Evolutionary conservation across 768 basidiomycete species (phyloP), one percentile per base, ranked within the genome.

Genomic region (Dendrothele bispora): DNA sequence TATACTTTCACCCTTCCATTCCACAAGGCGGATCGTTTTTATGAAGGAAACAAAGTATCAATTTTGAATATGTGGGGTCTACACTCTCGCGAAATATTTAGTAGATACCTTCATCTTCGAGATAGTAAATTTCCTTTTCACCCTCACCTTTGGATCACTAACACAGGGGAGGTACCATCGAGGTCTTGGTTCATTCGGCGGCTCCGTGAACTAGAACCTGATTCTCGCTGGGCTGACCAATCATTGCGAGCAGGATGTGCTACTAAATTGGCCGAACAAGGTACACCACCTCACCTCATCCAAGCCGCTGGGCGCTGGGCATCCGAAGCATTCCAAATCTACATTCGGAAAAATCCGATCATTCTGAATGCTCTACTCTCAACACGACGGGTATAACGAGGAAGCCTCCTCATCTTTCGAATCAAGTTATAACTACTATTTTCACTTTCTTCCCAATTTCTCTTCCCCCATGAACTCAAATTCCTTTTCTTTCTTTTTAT

Each of bases 181-280:
- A 3, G 48, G 1, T 30, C 27, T 14, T 49, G 48, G 48, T 49
- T 49, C 18, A 43, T 49, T 18, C 14, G 12, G 3, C 25, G 48
- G 8, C 35, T 51, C 5, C 48, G 41, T 15, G n/a, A 11, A 4
- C 8, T 45, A 8, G 12, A n/a, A 10, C 47, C 47, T 5, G 38
- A 48, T 21, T 15, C 39, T 24, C 24, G 39, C n/a, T 21, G 17
- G 17, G 45, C 53, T 1, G 70, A 65, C 1, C 67, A 72, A 38
- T 69, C 64, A 0, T 15, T 69, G 21, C 67, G 62, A 26, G 51
- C 68, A 11, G 68, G 71, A 0, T 65, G 69, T 4, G 68, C 71
- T 0, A 73, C 71, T 1, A 53, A 51, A 6, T 48, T 66, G 1
- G 71, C 69, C 0, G 46, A 48, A 10, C 44, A 39, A 1, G 68